These are phyloP conservation scores for Cytospora chrysosperma DNA, from an alignment of 2,329 filamentous ascomycete genomes.

Conservation along the genomic window DNA sequence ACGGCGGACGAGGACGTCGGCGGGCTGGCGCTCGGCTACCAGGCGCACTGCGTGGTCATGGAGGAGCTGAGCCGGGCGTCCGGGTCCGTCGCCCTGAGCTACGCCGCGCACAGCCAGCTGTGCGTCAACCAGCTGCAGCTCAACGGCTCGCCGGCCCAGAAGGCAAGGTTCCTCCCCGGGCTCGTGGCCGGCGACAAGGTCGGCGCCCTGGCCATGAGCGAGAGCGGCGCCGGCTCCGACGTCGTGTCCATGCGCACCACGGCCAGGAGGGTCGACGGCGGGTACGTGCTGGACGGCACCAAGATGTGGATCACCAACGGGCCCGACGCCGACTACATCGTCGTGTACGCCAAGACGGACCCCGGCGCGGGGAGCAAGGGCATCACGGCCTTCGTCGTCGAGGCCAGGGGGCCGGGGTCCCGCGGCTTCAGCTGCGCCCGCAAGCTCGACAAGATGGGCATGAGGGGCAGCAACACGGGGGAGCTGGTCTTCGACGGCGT, in stretches of 20 bases:
- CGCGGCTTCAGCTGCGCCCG: slow-evolving; percentile 86
- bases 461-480: slow-evolving; percentile 95
- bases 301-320: slow-evolving; percentile 99
- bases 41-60: slow-evolving; percentile 93
- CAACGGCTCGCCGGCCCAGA: slow-evolving; percentile 79
- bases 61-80: slow-evolving; percentile 91
- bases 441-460: slow-evolving; percentile 97
- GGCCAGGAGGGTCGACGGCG: slow-evolving; percentile 77
- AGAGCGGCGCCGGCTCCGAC: slow-evolving; percentile 86
- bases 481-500: slow-evolving; percentile 89
- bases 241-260: slow-evolving; percentile 94
- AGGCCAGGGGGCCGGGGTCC: slow-evolving; percentile 59
- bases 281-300: slow-evolving; percentile 80
- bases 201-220: slow-evolving; percentile 91
- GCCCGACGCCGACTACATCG: slow-evolving; percentile 85
- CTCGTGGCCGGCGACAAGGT: slow-evolving; percentile 78
- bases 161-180: slow-evolving; percentile 74
- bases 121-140: slow-evolving; percentile 96
- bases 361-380: slow-evolving; percentile 80
- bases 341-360: slow-evolving; percentile 96
- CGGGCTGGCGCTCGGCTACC: slow-evolving; percentile 88
- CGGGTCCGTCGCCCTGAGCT: slow-evolving; percentile 81
- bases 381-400: slow-evolving; percentile 92
- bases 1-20: slow-evolving; percentile 92
- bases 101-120: slow-evolving; percentile 92